Percentiles rank a stretch among this genome's conserved stretches.
These are phyloP conservation scores for Mucor plumbeus DNA, from an alignment of 371 early-diverging fungal genomes.

Conservation along the genomic window DNA sequence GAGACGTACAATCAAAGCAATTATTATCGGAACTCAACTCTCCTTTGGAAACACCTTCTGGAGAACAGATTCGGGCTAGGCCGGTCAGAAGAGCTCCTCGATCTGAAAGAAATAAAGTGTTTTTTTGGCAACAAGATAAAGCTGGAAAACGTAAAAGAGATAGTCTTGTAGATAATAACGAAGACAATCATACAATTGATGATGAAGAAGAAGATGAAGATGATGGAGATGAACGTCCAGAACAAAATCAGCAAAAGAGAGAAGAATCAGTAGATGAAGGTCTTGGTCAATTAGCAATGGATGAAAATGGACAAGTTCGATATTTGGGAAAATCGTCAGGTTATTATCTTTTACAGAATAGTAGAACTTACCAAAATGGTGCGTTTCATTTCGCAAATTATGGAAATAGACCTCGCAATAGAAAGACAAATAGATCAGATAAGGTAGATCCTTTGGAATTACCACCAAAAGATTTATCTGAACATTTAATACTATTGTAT, in stretches of 20 bases:
- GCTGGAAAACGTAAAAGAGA: constrained; percentile 31
- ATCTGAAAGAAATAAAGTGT: constrained; percentile 30
- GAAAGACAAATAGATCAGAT: constrained; percentile 8
- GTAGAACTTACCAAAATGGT: constrained; percentile 51
- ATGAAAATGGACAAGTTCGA: constrained; percentile 53
- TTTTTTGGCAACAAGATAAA: constrained; percentile 36
- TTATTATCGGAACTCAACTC: constrained; percentile 63
- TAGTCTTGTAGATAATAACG: constrained; percentile 1
- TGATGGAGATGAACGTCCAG: neutral
- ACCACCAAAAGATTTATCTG: constrained; percentile 61
- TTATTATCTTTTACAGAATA: constrained; percentile 49
- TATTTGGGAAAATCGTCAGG: constrained; percentile 57
- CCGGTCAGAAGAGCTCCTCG: constrained; percentile 44
- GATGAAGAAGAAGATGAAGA: neutral
- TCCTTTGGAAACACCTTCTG: constrained; percentile 50
- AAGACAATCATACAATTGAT: neutral
- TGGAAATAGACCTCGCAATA: constrained; percentile 29
- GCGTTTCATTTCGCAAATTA: constrained; percentile 45
- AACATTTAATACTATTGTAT: constrained; percentile 59
- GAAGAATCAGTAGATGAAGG: constrained; percentile 36
- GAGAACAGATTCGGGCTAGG: constrained; percentile 50
- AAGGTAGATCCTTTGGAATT: constrained; percentile 34
- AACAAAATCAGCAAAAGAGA: constrained; percentile 4
- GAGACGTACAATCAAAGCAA: constrained; percentile 60
- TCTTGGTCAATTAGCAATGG: constrained; percentile 49